These are phyloP conservation scores for Penicillium manginii DNA, from an alignment of 495 filamentous ascomycete genomes.

Conservation along the genomic window DNA sequence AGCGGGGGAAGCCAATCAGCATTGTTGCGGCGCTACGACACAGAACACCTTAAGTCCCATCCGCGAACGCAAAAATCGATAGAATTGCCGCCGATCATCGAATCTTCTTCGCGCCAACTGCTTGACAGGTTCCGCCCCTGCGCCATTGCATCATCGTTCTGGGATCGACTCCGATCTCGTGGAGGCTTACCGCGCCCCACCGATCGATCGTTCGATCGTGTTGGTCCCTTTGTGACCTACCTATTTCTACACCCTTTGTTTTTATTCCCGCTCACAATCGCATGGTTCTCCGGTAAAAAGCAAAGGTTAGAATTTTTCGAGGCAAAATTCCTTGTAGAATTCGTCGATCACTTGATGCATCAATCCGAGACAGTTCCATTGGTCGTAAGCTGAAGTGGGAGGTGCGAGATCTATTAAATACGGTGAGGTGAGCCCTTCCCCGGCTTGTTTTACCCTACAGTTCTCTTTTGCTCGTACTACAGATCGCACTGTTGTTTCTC, in stretches of 20 bases:
- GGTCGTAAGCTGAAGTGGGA: background rate
- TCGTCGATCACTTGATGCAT: constrained; percentile 30
- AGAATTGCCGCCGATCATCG: constrained; percentile 25
- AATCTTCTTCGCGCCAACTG: constrained; percentile 17
- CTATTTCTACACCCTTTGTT: background rate
- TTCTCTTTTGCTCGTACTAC: background rate
- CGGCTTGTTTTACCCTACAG: background rate
- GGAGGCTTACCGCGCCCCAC: constrained; percentile 11
- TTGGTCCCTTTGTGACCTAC: constrained; percentile 5
- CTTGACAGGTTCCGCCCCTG: constrained; percentile 17
- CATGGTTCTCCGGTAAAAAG: constrained; percentile 8
- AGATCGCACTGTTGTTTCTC: background rate
- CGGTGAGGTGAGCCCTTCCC: background rate
- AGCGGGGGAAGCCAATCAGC: constrained; percentile 14
- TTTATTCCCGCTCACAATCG: background rate
- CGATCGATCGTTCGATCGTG: constrained; percentile 30
- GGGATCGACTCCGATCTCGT: constrained; percentile 23
- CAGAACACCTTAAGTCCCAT: background rate
- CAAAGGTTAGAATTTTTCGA: background rate
- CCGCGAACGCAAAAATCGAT: constrained; percentile 24
- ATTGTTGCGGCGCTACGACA: background rate
- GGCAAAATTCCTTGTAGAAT: constrained; percentile 5
- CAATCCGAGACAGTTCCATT: constrained; percentile 10
- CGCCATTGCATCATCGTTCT: constrained; percentile 29
- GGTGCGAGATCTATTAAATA: constrained; percentile 19